Base-by-base conservation (phyloP, 768 basidiomycete genomes). In the Calocybe indica region DNA sequence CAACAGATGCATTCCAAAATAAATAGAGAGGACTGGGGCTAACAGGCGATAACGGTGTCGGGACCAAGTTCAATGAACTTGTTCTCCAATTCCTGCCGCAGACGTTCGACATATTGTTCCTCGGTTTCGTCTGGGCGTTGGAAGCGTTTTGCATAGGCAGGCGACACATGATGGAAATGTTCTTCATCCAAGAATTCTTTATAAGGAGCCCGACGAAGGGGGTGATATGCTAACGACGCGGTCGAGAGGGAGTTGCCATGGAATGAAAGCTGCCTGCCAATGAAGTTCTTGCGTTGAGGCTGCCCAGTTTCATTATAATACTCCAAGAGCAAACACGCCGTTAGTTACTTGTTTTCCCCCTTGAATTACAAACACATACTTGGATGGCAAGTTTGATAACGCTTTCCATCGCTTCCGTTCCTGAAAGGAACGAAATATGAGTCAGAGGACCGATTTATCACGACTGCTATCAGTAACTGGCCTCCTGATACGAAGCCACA, bases 331-430 rank as follows among this genome's bases (percentile, higher is more conserved):
- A 7, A 37, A 22, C 22, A 22, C 22, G 22, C 22, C 4, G 22
- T 22, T 4, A 22, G 22, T 22, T 22, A 22, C 22, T 22, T 22
- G 22, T 22, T 22, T 4, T 22, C 22, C 22, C 22, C 22, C 22
- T 22, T 22, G 22, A 22, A 22, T 22, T 22, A 22, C 22, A 37
- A 45, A 13, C 14, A 55, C 66, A 10, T 58, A 86, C 85, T 70
- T 92, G 90, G 56, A 84, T 78, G 30, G 83, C 79, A 2, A 90
- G 74, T 64, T 94, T 94, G 47, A 92, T 72, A n/a, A 80, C 83
- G 48, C 80, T 77, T 53, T 94, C 92, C 85, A 92, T 88, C 0
- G 91, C 90, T 63, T 94, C 92, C 2, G 90, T 85, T 41, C 90
- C 89, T 91, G 15, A 5, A n/a, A 2, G 13, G 7, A 1, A 22